Evolutionary conservation across 2,329 filamentous ascomycete species (phyloP), one percentile per base, ranked within the genome.

Genomic region (Magnaporthiopsis incrustans): DNA sequence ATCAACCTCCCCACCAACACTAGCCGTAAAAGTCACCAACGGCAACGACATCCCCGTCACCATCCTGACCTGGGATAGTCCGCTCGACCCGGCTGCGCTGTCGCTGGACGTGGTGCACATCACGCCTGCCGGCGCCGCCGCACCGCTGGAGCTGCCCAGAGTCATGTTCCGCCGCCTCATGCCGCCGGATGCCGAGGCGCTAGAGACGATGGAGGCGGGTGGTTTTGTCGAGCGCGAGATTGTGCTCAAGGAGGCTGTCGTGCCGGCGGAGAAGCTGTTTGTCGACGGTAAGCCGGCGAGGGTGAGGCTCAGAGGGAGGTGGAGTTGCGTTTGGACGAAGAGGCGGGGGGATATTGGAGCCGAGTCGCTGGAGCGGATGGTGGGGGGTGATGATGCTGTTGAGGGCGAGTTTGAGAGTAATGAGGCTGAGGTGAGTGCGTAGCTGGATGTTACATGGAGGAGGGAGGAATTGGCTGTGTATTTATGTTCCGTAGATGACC

Each of bases 1-100:
- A 10, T 56, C 56, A 12, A 22, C 44, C 25, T 35, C 30, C n/a
- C 62, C 59, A 5, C 65, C 66, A 59, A 63, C 62, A 30, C 56
- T 67, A 27, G 53, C 50, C 3, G 57, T 65, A 22, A 64, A 64
- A 27, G 38, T 66, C 12, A 50, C 32, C 18, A 67, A 67, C 61
- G 64, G 61, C 56, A 65, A 64, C 63, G 35, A 62, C 22, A 30
- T 50, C n/a, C 65, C 66, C n/a, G 50, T 65, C 11, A 67, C 66
- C 3, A 50, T 67, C 30, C 62, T 67, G 25, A 65, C 64, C 18
- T 67, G 65, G 64, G 63, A 64, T 57, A 64, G 64, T 3, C 66
- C 66, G 1, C 65, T 67, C 35, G 66, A 67, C 38, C 44, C 61
- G 6, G 56, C 64, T 18, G 65, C 64, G 27, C 59, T 67, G 15